Conservation (phyloP, 1,284 basidiomycete species). For the Cystobasidiaceae sp. region DNA sequence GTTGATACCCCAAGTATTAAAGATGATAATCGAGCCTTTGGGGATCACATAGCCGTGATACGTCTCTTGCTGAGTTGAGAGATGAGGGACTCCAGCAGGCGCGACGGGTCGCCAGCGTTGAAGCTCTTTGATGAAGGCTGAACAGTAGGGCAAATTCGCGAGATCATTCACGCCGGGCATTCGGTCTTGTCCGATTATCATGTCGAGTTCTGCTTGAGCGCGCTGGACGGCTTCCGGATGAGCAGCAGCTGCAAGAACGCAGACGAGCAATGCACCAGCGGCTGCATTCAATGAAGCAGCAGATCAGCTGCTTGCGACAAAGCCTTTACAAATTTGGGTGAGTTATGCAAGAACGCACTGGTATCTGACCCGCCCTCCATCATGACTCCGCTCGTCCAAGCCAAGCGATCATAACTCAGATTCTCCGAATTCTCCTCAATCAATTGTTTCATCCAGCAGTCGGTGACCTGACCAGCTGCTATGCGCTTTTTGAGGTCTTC, state of each 20-base stretch:
- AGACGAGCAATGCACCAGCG: not conserved
- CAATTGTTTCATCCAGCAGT: not conserved
- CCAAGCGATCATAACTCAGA: not conserved
- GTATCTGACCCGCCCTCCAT: not conserved
- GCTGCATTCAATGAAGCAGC: not conserved
- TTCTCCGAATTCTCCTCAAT: not conserved
- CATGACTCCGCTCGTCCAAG: constrained; percentile 4
- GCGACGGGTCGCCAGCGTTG: constrained; percentile 4
- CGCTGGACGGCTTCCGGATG: constrained; percentile 9
- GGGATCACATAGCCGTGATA: constrained; percentile 44
- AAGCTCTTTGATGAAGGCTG: constrained; percentile 42
- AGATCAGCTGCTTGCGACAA: not conserved
- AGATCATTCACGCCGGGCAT: constrained; percentile 42
- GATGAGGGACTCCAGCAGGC: constrained; percentile 43
- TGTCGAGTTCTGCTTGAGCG: constrained; percentile 32
- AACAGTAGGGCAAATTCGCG: constrained; percentile 40
- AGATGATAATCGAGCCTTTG: constrained; percentile 42
- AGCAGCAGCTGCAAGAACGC: not conserved
- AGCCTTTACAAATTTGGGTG: not conserved
- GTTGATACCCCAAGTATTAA: constrained; percentile 43
- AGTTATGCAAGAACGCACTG: not conserved
- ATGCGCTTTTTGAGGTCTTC: not conserved
- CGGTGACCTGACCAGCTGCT: not conserved
- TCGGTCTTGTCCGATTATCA: constrained; percentile 44
- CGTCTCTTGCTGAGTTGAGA: constrained; percentile 41